Conservation (phyloP, 352 stramenopile species). For the Plasmopara halstedii region DNA sequence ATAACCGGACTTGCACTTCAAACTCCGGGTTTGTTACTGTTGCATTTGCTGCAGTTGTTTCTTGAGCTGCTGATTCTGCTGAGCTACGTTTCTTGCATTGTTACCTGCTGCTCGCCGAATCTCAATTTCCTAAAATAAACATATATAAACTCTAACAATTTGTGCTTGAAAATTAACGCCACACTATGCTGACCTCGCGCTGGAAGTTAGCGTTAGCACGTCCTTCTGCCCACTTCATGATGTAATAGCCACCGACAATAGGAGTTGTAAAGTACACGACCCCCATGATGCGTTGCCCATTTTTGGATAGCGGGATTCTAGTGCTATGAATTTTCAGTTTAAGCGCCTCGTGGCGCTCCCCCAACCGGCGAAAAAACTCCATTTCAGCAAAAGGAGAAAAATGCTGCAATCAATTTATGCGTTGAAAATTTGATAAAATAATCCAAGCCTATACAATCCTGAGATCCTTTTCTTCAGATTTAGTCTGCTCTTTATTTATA, state of each 20-base stretch:
- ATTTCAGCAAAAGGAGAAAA: no score
- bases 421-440: no score
- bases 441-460: no score
- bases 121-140: constrained; percentile 39
- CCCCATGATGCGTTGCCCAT: constrained; percentile 78
- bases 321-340: constrained; percentile 90
- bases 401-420: no score
- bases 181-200: constrained; percentile 32
- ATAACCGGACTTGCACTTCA: no score
- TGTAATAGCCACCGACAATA: constrained; percentile 81
- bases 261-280: constrained; percentile 88
- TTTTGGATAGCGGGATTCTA: constrained; percentile 85
- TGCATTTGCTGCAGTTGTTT: constrained; percentile 39
- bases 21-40: no score
- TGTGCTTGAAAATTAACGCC: not conserved
- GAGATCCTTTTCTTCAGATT: no score
- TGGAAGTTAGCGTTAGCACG: constrained; percentile 69
- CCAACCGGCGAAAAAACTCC: constrained; percentile 67
- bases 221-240: constrained; percentile 88
- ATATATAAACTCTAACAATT: not conserved
- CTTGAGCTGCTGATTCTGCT: constrained; percentile 67
- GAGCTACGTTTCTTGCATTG: constrained; percentile 39
- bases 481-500: no score
- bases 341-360: constrained; percentile 76
- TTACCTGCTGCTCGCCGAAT: constrained; percentile 48